Percentiles rank a stretch among this genome's conserved stretches.
phyloP scores from a whole-genome alignment of 1,139 yeast genomes.

The Suhomyces yuchorum region DNA sequence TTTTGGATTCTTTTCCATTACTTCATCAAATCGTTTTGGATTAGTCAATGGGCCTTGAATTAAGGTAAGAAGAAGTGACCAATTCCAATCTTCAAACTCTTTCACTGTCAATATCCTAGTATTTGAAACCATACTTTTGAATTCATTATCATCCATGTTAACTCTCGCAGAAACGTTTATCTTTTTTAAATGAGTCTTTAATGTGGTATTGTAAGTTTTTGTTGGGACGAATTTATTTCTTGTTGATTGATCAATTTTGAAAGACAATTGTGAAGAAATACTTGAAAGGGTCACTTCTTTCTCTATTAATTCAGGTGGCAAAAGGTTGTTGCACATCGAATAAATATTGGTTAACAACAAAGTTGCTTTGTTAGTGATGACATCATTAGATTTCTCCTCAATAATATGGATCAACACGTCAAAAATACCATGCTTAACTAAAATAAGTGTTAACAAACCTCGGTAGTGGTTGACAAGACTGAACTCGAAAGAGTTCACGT shows the following conservation, averaged over 20 bases:
- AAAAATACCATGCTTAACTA: slow-evolving; percentile 59
- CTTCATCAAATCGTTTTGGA: slow-evolving; percentile 75
- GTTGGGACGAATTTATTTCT: slow-evolving; percentile 27
- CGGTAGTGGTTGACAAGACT: slow-evolving; percentile 57
- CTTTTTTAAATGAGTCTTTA: slow-evolving; percentile 10
- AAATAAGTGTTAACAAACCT: slow-evolving; percentile 56
- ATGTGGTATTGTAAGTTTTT: slow-evolving; percentile 23
- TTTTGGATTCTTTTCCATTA: slow-evolving; percentile 72
- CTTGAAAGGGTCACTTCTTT: slow-evolving; percentile 15
- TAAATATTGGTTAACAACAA: slow-evolving; percentile 64
- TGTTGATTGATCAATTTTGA: slow-evolving; percentile 50
- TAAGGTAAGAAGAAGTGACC: slow-evolving; percentile 68
- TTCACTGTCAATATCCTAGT: slow-evolving; percentile 78
- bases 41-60: slow-evolving; percentile 79
- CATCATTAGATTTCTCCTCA: slow-evolving; percentile 46
- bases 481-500: slow-evolving; percentile 15
- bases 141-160: slow-evolving; percentile 68
- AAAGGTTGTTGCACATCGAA: slow-evolving; percentile 53
- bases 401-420: slow-evolving; percentile 52
- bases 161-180: slow-evolving; percentile 25
- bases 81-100: slow-evolving; percentile 84
- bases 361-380: slow-evolving; percentile 60
- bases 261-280: slow-evolving; percentile 20
- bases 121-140: slow-evolving; percentile 65
- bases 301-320: slow-evolving; percentile 44